A percentile compares a stretch with the other conserved stretches of the same genome.
Conservation (phyloP, 2,329 filamentous ascomycete species). For the Monilinia fructicola region DNA sequence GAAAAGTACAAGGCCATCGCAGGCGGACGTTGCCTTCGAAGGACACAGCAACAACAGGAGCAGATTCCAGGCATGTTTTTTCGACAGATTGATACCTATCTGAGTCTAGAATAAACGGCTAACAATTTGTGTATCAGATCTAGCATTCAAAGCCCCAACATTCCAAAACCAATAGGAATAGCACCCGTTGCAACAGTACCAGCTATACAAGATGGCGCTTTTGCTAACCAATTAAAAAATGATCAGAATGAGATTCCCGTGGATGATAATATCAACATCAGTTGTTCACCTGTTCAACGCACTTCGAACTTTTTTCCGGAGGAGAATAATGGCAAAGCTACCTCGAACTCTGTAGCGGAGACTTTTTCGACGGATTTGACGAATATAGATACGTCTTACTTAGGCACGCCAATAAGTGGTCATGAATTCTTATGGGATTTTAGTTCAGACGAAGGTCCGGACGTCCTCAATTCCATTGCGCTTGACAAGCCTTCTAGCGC, state of each 20-base stretch:
- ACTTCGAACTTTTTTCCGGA: not conserved
- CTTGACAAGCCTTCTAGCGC: not conserved
- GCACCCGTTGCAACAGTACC: not conserved
- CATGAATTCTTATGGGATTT: constrained; percentile 15
- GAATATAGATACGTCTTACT: not conserved
- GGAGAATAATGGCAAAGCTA: not conserved
- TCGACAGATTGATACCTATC: not conserved
- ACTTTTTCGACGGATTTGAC: not conserved
- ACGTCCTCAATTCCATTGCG: not conserved
- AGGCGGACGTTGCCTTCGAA: not conserved
- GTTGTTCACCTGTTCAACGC: not conserved
- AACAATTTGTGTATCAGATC: not conserved
- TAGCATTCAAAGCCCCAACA: not conserved
- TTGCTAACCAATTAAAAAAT: not conserved
- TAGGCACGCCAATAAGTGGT: not conserved
- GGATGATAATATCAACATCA: not conserved
- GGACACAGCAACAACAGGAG: not conserved
- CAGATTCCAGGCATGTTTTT: not conserved
- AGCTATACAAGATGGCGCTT: not conserved
- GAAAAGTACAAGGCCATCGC: constrained; percentile 18
- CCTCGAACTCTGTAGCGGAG: not conserved
- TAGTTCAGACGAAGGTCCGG: not conserved
- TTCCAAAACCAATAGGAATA: not conserved
- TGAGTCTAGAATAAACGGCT: not conserved
- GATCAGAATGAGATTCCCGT: not conserved